These are phyloP conservation scores for Lactarius sanguifluus DNA, from an alignment of 768 basidiomycete species.

Conservation along the genomic window DNA sequence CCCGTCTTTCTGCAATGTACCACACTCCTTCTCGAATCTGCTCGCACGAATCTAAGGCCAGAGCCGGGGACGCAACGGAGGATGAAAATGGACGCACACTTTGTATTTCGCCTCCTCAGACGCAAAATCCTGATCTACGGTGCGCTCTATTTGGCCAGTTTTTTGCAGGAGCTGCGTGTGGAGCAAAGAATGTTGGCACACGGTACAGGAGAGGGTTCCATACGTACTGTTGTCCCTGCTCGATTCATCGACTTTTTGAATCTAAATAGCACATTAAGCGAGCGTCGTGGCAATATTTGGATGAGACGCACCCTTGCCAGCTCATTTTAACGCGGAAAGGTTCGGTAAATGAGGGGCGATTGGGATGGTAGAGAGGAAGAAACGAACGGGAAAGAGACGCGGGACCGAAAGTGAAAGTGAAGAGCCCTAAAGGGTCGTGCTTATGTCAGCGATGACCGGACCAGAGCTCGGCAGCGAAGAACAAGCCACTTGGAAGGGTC, in stretches of 20 bases:
- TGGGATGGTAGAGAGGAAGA: conserved; percentile 2
- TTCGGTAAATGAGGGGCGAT: neutral
- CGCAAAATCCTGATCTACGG: conserved; percentile 89
- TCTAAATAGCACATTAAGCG: conserved; percentile 40
- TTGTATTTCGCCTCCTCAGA: conserved; percentile 91
- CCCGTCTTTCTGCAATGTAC: conserved; percentile 89
- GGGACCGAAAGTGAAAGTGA: conserved; percentile 2
- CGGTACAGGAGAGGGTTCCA: conserved; percentile 15
- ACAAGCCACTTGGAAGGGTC: neutral
- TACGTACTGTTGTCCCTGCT: conserved; percentile 81
- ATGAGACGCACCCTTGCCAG: conserved; percentile 20
- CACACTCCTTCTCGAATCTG: conserved; percentile 97
- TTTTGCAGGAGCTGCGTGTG: conserved; percentile 82
- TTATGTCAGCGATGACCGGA: conserved; percentile 3
- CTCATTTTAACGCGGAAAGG: conserved; percentile 15
- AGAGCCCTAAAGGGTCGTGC: neutral
- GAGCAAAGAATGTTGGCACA: conserved; percentile 18
- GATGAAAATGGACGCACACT: conserved; percentile 55
- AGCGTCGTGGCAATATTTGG: neutral
- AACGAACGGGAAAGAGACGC: neutral
- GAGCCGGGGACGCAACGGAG: neutral
- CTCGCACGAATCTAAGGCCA: neutral
- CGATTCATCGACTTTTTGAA: conserved; percentile 94
- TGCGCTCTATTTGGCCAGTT: conserved; percentile 96
- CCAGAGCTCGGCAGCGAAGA: neutral